Conservation (phyloP, 352 stramenopile genomes). For the Globisporangium lucens region DNA sequence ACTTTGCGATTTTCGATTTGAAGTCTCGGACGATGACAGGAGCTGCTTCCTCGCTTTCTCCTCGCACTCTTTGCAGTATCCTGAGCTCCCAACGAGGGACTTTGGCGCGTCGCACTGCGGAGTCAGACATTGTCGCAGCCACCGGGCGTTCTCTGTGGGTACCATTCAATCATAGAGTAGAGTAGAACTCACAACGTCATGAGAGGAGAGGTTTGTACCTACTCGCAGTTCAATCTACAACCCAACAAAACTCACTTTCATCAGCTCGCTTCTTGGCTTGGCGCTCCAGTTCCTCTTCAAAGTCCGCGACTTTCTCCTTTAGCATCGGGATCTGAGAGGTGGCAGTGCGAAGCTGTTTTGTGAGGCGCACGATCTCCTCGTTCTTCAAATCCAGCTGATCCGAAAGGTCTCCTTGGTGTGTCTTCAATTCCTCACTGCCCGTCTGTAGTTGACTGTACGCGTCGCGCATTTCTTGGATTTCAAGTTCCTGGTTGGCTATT, state of each 20-base stretch:
- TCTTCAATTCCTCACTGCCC: neutral
- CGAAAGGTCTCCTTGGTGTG: neutral
- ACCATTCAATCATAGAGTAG: neutral
- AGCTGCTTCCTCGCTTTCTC: slow-evolving; percentile 21
- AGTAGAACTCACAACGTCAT: too few species aligned
- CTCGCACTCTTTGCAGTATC: slow-evolving; percentile 66
- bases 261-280: slow-evolving; percentile 33
- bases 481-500: slow-evolving; percentile 13
- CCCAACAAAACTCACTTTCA: slow-evolving; percentile 23
- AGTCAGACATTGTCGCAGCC: slow-evolving; percentile 55
- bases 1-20: neutral
- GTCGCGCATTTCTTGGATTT: neutral
- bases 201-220: too few species aligned
- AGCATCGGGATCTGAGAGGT: slow-evolving; percentile 27
- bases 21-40: neutral
- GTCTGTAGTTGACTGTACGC: slow-evolving; percentile 21
- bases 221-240: too few species aligned
- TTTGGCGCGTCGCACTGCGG: slow-evolving; percentile 61
- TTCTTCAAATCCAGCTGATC: neutral
- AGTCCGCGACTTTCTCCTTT: slow-evolving; percentile 26
- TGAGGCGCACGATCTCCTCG: slow-evolving; percentile 19
- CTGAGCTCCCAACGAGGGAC: slow-evolving; percentile 55
- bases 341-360: slow-evolving; percentile 19
- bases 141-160: slow-evolving; percentile 41
- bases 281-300: slow-evolving; percentile 45